A percentile compares a stretch with the other conserved stretches of the same genome.
Evolutionary conservation across 805 yeast genomes (phyloP).

Genomic region (Maudiozyma barnettii): DNA sequence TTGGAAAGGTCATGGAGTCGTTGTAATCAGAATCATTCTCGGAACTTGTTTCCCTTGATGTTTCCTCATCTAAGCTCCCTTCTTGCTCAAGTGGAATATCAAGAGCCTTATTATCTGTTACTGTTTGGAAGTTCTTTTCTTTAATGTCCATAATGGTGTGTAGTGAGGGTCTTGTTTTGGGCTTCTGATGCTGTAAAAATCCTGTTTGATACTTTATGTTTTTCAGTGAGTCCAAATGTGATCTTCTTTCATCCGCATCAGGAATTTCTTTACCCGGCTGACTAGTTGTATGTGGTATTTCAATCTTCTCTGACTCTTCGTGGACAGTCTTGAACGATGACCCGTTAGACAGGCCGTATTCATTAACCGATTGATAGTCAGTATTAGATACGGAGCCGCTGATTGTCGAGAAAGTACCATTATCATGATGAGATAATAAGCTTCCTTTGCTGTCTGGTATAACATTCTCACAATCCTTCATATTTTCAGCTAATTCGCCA

Average conservation of each 20-base stretch:
- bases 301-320: no score
- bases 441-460: neutral
- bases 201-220: neutral
- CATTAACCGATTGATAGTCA: no score
- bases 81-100: neutral
- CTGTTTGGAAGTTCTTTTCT: neutral
- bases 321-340: no score
- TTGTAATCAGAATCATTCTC: neutral
- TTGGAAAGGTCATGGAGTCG: neutral
- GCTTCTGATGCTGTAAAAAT: neutral
- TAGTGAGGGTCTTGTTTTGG: neutral
- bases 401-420: neutral
- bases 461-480: neutral
- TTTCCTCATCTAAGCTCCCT: neutral
- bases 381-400: no score
- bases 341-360: no score
- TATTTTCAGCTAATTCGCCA: neutral
- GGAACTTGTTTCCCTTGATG: neutral
- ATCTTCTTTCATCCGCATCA: no score
- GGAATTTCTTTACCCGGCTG: no score
- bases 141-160: neutral
- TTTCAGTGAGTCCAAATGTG: no score
- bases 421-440: neutral
- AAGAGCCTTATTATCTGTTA: neutral
- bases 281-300: no score